Evolutionary conservation across 2,329 filamentous ascomycete species (phyloP), one percentile per base, ranked within the genome.

Genomic region (Aspergillus luchuensis): DNA sequence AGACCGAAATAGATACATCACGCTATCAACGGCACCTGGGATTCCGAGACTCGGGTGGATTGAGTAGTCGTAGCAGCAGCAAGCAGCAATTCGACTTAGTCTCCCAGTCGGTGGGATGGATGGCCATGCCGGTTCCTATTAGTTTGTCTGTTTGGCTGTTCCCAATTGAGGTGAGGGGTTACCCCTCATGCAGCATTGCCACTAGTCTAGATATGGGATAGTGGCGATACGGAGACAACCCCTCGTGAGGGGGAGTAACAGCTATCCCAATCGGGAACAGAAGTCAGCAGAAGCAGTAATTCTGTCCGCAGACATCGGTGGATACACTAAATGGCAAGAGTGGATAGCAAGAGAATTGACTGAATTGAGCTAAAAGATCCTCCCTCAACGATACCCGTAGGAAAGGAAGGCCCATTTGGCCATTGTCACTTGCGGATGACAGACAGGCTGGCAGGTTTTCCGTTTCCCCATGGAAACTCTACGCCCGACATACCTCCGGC

Each of bases 161-260:
- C 33, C 33, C 33, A 30, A 10, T 30, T 30, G 28, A 28, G 47
- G 2, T 50, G 47, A 17, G 25, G 25, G 8, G 15, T 33, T 33
- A 17, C 47, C 47, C 47, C 47, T 50, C 47, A 50, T 30, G 25
- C 15, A 28, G n/a, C 8, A 2, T 15, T n/a, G 6, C 25, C 8
- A 28, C 47, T 50, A 50, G 47, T 30, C 47, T 10, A 2, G 8
- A 17, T 50, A 15, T 2, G 47, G 47, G 4, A 13, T 50, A 11
- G n/a, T 30, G 47, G 15, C 15, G 1, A 50, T 17, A 1, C 13
- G 7, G 21, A 15, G 15, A 19, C 15, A 11, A 10, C 61, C 58
- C 64, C 64, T 63, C 64, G 57, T 55, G 64, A 63, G 64, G 64
- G 63, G 64, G 51, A 17, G n/a, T 21, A 11, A 48, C 15, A 55